Evolutionary conservation across 768 basidiomycete species (phyloP), one percentile per base, ranked within the genome.

Genomic region (Aureoboletus auriporus): DNA sequence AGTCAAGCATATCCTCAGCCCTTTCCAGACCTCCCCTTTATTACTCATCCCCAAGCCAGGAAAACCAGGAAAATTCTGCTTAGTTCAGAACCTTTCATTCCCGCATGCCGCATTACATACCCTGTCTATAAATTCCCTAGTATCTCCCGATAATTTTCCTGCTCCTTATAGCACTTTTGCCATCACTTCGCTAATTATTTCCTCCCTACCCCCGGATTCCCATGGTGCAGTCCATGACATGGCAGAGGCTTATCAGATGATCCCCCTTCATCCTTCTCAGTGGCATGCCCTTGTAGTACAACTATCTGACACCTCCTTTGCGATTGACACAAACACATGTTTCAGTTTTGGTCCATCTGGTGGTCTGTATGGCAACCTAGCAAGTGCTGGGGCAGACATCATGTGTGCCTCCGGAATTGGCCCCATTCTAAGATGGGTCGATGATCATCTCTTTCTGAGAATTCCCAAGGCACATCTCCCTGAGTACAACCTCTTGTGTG

Each of bases 281-380:
- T 76, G 70, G 71, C 69, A 72, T 0, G 69, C 62, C 0, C 28
- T 63, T 0, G 66, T 73, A 0, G 59, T 74, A 0, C 39, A 60
- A 0, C 46, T 71, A 0, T 26, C 23, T 0, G 44, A 52, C 3
- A 14, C 5, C 0, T 44, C 5, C 0, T 47, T 68, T 27, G 55
- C 53, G 2, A 47, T 70, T 17, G 59, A 71, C 40, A 69, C 43
- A 44, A 26, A 46, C 0, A 58, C 62, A 6, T 50, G 54, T 6
- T 72, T 73, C 14, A 58, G 68, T 0, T 49, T 61, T 0, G 31
- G 35, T 0, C 55, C 67, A 0, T 56, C 60, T 0, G 61, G 56
- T 0, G 66, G 69, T 0, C 31, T 57, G 0, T 69, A 64, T 38
- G 66, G 71, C 0, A 14, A 39, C 0, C 0, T 72, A 0, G 59